Evolutionary conservation across 129 eudicot genomes (phyloP).

Genomic region (Gnaphalium uliginosum): DNA sequence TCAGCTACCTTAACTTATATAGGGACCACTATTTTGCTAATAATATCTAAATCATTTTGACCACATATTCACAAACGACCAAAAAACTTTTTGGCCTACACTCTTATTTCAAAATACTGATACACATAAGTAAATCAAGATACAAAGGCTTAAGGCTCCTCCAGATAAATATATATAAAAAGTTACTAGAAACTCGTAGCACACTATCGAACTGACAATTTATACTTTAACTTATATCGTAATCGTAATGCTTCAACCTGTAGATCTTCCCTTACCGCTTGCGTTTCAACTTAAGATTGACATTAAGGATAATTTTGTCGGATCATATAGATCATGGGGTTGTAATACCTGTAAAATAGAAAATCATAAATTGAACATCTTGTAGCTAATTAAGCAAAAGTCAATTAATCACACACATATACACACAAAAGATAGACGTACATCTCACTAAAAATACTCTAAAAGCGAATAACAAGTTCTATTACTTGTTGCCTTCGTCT

Average conservation of each 20-base stretch:
- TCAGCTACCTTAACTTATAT: too few species aligned
- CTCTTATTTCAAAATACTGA: neutral
- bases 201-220: neutral
- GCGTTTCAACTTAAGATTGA: neutral
- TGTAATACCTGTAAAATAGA: constrained; percentile 20
- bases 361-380: neutral
- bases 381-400: neutral
- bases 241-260: neutral
- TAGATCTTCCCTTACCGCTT: neutral
- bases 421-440: neutral
- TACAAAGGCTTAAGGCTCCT: neutral
- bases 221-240: neutral
- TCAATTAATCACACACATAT: neutral
- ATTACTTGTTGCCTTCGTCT: neutral
- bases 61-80: neutral
- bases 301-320: neutral
- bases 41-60: too few species aligned
- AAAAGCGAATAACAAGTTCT: neutral
- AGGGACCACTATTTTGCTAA: too few species aligned
- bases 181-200: neutral
- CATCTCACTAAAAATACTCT: too few species aligned
- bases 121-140: neutral
- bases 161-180: neutral
- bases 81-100: neutral
- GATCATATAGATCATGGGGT: constrained; percentile 14